Evolutionary conservation across 179 eudicot genomes (phyloP), one percentile per base, ranked within the genome.

Genomic region (Beta corolliflora): DNA sequence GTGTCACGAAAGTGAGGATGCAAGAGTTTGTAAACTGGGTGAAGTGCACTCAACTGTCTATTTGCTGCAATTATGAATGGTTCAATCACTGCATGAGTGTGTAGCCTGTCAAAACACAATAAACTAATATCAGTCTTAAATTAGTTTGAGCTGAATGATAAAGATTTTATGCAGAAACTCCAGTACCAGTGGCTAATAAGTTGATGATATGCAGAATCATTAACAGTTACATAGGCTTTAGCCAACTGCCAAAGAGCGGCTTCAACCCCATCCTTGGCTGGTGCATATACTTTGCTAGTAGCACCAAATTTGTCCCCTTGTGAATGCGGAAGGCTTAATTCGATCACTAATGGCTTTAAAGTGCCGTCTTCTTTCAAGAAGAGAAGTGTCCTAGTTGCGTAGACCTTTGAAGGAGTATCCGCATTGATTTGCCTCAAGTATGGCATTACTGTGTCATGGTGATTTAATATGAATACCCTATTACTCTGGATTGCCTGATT

Each of bases 171-270:
- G 7, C 8, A 14, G 44, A 54, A 14, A 23, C 58, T 9, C 1
- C 56, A 63, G 72, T 93, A 94, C 96, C 97, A 94, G 86, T 93
- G 98, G 77, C 97, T 89, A 68, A 91, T 86, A 44, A 93, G 93
- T 82, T 93, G 94, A 83, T 93, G 98, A 79, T 89, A 84, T 8
- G 92, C 94, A 12, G 94, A 83, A 82, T 93, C 98, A 84, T 85
- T 91, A 4, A 92, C 88, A 2, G 92, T 90, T 12, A 87, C 97
- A 83, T 92, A 93, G 63, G 96, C 91, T 80, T 93, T 93, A 9
- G 97, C 98, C 75, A 93, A 84, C 84, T 83, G 88, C 98, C 98
- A 94, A 63, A 93, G 74, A 7, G 93, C 82, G 21, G 88, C 93
- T 72, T 90, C 84, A 31, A 89, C 80, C 8, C 94, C 98, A 23